Base-by-base conservation (phyloP, 257 asterid genomes). In the Orobanche coerulescens region DNA sequence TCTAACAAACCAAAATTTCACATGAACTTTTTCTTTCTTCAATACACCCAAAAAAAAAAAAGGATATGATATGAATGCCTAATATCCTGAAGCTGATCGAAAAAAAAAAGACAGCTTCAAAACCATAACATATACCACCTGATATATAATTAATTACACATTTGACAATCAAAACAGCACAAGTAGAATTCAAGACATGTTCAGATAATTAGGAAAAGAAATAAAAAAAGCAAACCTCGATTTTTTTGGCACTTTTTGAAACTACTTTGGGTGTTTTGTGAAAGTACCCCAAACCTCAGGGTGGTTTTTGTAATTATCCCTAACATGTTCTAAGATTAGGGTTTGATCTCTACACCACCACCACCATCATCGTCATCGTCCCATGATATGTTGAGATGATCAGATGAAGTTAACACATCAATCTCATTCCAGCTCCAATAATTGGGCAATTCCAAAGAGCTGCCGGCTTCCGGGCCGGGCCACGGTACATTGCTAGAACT, bases 391-490 rank as follows among this genome's bases (percentile, higher is more conserved):
- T 76, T 75, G 4, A 75, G 69, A 61, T 78, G 67, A 61, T 74
- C 83, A 8, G 62, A 70, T 2, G 83, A 64, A 31, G 58, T 37
- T 60, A 74, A 64, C 9, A 31, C 78, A 14, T 78, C 78, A 10
- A 78, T 78, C 11, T 75, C 84, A 20, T 58, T 68, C 84, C 83
- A 78, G 47, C 66, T 78, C 83, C 80, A 78, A n/a, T 75, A 58
- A 37, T 26, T 72, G 0, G 78, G 72, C 58, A 75, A 30, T 3
- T 78, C 76, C 69, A 64, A n/a, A 0, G 52, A 7, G 15, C 67
- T 39, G 44, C 61, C 61, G 3, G 69, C 70, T 15, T 68, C 73
- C 39, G 72, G 83, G 58, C 67, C 71, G 52, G 62, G 56, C 91
- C 87, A 81, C 24, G 79, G 64, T 65, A 34, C 61, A 30, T 48